A percentile compares a stretch with the other conserved stretches of the same genome.
Conservation (phyloP, 129 eudicot genomes). For the Flaveria trinervia region DNA sequence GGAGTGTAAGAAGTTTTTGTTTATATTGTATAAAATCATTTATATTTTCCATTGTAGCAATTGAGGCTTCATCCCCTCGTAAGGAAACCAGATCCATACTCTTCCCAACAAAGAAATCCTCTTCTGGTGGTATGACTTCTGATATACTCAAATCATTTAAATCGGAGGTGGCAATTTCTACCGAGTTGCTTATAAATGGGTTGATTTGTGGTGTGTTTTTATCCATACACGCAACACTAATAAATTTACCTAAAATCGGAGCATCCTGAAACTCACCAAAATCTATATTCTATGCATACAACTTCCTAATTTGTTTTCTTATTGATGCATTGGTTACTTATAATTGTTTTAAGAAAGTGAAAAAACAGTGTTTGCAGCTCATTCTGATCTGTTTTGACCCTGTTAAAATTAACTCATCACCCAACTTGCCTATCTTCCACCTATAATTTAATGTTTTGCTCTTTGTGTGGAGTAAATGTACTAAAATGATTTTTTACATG, state of each 20-base stretch:
- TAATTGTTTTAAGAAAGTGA: not conserved
- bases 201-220: not conserved
- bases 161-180: slow-evolving; percentile 9
- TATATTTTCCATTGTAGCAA: slow-evolving; percentile 44
- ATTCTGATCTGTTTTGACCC: not conserved
- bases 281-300: not conserved
- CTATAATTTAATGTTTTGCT: not conserved
- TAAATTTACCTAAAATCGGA: not conserved
- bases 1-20: slow-evolving; percentile 6
- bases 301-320: not conserved
- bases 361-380: not conserved
- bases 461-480: not conserved
- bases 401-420: not conserved
- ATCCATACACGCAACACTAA: not conserved
- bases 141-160: slow-evolving; percentile 8
- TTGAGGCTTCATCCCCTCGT: slow-evolving; percentile 89
- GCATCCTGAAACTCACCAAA: not conserved
- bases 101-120: slow-evolving; percentile 47
- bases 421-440: not conserved
- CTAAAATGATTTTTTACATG: slow-evolving; percentile 12
- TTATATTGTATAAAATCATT: slow-evolving; percentile 4
- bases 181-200: not conserved
- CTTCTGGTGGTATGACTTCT: slow-evolving; percentile 50
- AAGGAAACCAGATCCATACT: slow-evolving; percentile 74
- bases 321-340: not conserved